Evolutionary conservation across 169 alveolate species (phyloP), one percentile per base, ranked within the genome.

Genomic region (Plasmodium coatneyi): DNA sequence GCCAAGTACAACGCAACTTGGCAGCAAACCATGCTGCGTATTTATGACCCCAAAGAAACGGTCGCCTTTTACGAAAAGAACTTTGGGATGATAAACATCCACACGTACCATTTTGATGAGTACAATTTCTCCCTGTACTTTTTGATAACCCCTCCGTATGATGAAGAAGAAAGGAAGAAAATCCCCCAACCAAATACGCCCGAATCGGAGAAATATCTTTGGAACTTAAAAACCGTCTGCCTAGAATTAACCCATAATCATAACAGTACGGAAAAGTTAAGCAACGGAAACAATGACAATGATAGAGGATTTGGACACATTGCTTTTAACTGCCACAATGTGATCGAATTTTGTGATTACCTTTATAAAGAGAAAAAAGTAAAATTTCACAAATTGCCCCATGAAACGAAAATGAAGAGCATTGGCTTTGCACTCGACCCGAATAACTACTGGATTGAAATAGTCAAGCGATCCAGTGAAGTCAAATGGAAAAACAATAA

Each of bases 11-110:
- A 82, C 41, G 28, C 56, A 22, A 71, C 93, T 34, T 89, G 94
- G 95, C 97, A 96, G 80, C 97, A 96, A 92, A 95, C 96, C 30
- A 96, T 96, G 98, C 80, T 96, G 78, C 95, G 98, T 71, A 95
- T 96, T 54, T 93, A 96, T 92, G 95, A 96, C 78, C 97, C 97
- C 4, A 92, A 90, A 86, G 96, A 60, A 56, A 83, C 98, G 39
- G 91, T 96, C 12, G 96, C 93, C 41, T 96, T 95, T 80, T 96
- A 96, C 84, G 96, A 84, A 80, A 56, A 95, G 41, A 80, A 96
- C 83, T 96, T 96, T 34, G 97, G 97, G 4, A 95, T 96, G 97
- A 94, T 95, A 54, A 92, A 87, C 56, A 92, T 95, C 78, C 96
- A 84, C 70, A 56, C 93, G 74, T 93, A 94, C 79, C 92, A 91